These are phyloP conservation scores for Carex kokanica DNA, from an alignment of 176 grass and related monocot genomes.

Conservation along the genomic window DNA sequence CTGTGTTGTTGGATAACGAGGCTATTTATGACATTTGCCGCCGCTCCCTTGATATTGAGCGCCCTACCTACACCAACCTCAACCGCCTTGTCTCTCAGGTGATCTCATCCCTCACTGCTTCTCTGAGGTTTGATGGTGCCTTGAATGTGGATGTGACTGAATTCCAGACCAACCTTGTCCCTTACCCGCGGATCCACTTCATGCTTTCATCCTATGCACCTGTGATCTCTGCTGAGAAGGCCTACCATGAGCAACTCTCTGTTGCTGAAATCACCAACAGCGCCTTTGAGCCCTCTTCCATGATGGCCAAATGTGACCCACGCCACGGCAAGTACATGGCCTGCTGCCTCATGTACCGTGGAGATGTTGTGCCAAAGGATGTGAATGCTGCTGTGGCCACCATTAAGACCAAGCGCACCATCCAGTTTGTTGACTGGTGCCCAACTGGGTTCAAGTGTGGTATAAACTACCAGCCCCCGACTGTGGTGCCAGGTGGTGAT, in stretches of 20 bases:
- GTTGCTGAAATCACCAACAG: slow-evolving; percentile 85
- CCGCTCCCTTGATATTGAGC: slow-evolving; percentile 71
- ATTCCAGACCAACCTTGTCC: slow-evolving; percentile 90
- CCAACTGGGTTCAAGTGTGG: slow-evolving; percentile 84
- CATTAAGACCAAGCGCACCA: slow-evolving; percentile 85
- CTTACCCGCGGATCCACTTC: slow-evolving; percentile 81
- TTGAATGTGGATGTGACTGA: slow-evolving; percentile 76
- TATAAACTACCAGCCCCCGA: slow-evolving; percentile 82
- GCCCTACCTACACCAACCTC: slow-evolving; percentile 69
- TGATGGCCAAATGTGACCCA: slow-evolving; percentile 85
- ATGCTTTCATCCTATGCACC: slow-evolving; percentile 83
- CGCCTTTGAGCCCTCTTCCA: slow-evolving; percentile 71
- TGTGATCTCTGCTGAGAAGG: slow-evolving; percentile 65
- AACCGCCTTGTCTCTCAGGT: slow-evolving; percentile 84
- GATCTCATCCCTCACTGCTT: slow-evolving; percentile 75
- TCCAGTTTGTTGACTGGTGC: slow-evolving; percentile 91
- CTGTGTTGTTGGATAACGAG: slow-evolving; percentile 76
- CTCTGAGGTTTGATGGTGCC: slow-evolving; percentile 77
- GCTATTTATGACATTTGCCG: slow-evolving; percentile 85
- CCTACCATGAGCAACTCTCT: slow-evolving; percentile 77
- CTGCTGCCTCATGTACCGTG: slow-evolving; percentile 90
- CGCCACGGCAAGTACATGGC: slow-evolving; percentile 84
- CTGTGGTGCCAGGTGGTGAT: slow-evolving; percentile 65
- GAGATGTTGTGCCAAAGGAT: slow-evolving; percentile 78
- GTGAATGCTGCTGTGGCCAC: slow-evolving; percentile 68